Evolutionary conservation across 495 filamentous ascomycete species (phyloP), one percentile per base, ranked within the genome.

Genomic region (Aspergillus ostianus): DNA sequence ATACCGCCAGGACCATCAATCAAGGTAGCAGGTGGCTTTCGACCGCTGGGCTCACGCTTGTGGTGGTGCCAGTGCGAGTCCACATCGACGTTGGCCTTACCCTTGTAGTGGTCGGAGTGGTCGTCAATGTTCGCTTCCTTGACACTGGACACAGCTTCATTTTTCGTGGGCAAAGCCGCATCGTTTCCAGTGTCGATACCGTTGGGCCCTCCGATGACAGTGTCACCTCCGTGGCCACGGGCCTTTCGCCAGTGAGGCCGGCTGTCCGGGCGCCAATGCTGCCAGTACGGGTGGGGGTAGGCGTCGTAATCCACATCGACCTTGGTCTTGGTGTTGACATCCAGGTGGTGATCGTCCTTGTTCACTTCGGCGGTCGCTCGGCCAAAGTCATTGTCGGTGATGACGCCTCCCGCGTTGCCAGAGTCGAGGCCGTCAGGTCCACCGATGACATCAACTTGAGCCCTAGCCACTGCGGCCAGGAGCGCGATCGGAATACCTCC

Each of bases 401-500:
- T 13, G 2, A 41, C 13, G 4, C 12, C 10, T 13, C 12, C 36
- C 3, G 12, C 13, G 36, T 41, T 41, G 36, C 36, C 36, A 5
- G 12, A 15, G n/a, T 45, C 57, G 26, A 50, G 26, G 6, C 29
- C 54, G 32, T 44, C 13, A 7, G 60, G 26, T 0, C 62, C 64
- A 4, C 51, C 17, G 18, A 59, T 66, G 18, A 57, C 44, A 27
- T 49, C 60, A 21, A 63, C 64, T 64, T 76, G 65, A 8, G 72
- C 73, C 58, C 67, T 65, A 10, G 71, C 70, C 47, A 73, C 67
- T 13, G 71, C 73, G 23, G 71, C 76, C 57, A 79, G 65, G 30
- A 77, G 58, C 47, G 76, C 76, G 9, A 79, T 60, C 6, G 76
- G 72, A 51, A 79, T 73, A 51, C 73, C 73, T 32, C 64, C 68